Base-by-base conservation (phyloP, 2,329 filamentous ascomycete genomes). In the Tolypocladium capitatum region DNA sequence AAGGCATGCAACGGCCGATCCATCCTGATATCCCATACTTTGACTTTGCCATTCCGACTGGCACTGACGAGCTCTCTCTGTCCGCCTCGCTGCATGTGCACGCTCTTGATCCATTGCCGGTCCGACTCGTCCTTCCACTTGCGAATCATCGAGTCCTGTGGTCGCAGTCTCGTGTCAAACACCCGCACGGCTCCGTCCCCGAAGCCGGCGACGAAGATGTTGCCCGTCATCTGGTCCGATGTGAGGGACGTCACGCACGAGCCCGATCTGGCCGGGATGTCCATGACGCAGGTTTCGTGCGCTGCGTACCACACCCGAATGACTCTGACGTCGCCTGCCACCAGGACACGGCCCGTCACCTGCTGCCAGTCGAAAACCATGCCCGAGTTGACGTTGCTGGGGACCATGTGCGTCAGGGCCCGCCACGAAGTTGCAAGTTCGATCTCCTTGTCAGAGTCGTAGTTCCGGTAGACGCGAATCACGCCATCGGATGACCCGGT, bases 341-440 rank as follows among this genome's bases (percentile, higher is more conserved):
- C 92, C n/a, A 98, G 75, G 8, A 94, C 83, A 51, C 88, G 86
- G 8, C 92, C 92, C 56, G 88, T 87, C n/a, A 94, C 90, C 68
- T 98, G 92, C 63, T 97, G 91, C 92, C 92, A 98, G 64, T 98
- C 91, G 62, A 97, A 94, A 27, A 97, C 91, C 67, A 98, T 84
- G 21, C 92, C 92, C 1, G 90, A 90, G 63, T 95, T 94, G 59
- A 90, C 84, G 58, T 91, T 95, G 63, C 87, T 94, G 4, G 90
- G 88, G 6, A 97, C 85, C 62, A 97, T 84, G 66, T 98, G 88
- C 13, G 88, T 94, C 50, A 98, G 69, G 5, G 92, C 92, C 43
- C 92, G 81, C 80, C 94, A 97, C 18, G 88, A 80, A 1, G 91
- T 89, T 3, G 94, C 89, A 30, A 98, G 77, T 66, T 94, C 86